Percentiles rank a stretch among this genome's conserved stretches.
Conservation (phyloP, 306 rosid genomes). For the Hippophae tibetana region DNA sequence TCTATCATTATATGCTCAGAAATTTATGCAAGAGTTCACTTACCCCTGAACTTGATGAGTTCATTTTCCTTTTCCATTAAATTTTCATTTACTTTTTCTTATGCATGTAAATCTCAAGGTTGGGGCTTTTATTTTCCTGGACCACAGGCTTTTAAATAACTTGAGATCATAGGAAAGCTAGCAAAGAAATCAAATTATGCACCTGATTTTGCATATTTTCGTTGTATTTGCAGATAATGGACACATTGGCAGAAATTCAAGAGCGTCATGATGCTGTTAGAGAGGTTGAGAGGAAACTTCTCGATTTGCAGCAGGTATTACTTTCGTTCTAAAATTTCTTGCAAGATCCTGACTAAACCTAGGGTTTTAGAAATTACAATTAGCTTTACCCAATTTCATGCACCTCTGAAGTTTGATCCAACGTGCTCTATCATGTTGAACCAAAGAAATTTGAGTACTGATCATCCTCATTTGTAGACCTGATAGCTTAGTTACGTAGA, state of each 20-base stretch:
- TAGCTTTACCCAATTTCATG: neutral
- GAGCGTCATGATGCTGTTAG: slow-evolving; percentile 91
- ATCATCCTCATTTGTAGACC: no score
- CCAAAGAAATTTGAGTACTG: no score
- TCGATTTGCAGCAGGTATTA: slow-evolving; percentile 75
- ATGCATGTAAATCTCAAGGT: no score
- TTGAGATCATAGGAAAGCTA: no score
- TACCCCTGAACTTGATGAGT: neutral
- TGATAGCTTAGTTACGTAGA: no score
- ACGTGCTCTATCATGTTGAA: no score
- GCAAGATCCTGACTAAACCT: neutral
- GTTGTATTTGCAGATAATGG: slow-evolving; percentile 57
- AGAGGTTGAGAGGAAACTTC: slow-evolving; percentile 86
- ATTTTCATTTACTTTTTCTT: neutral
- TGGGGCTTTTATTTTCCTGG: no score
- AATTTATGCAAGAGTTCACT: neutral
- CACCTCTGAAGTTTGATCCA: no score
- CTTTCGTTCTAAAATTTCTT: slow-evolving; percentile 9
- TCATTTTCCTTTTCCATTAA: neutral
- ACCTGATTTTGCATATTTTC: neutral
- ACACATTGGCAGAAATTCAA: slow-evolving; percentile 87
- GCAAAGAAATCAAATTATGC: no score
- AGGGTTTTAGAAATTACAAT: neutral
- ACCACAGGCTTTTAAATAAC: no score
- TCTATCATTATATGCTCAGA: no score